Evolutionary conservation across 345 rosid genomes (phyloP), one percentile per base, ranked within the genome.

Genomic region (Excoecaria agallocha): DNA sequence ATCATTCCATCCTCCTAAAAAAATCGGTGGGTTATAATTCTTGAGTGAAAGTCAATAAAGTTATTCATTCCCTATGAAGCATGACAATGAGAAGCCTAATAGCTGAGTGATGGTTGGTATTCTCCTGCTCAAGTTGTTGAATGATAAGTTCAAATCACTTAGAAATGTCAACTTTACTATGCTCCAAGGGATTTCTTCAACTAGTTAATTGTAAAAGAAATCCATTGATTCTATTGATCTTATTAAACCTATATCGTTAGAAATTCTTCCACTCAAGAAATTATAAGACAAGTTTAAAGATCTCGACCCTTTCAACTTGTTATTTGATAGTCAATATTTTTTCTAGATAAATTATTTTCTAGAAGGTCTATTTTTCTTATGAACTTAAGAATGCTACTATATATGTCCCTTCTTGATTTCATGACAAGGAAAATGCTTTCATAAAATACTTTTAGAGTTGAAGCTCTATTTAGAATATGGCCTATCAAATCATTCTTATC

Each of bases 301-400:
- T 8, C 20, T 54, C 58, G 81, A 70, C 19, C 62, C 79, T 16
- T n/a, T 11, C 16, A 84, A 78, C 61, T n/a, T 2, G 82, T 73
- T 1, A 76, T 64, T 56, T 76, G 75, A n/a, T n/a, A n/a, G 3
- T 6, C 2, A 0, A 81, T 82, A 9, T 78, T 78, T 35, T 65
- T 56, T 0, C 81, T 77, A 0, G 72, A 25, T 17, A 79, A 52
- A n/a, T 66, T 43, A 58, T 84, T 77, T 7, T 49, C 45, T 0
- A 82, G 77, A 56, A 84, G 66, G 39, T 84, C 83, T 8, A 79
- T 63, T 43, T 45, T 69, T 59, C 77, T 74, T 3, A 74, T 75
- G 0, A 79, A 72, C 19, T 69, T 65, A 1, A 82, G 79, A 25
- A 65, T 79, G 48, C 57, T 71, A 24, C 73, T 61, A 20, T 83